Percentiles rank a stretch among this genome's conserved stretches.
Evolutionary conservation across 768 basidiomycete species (phyloP).

Genomic region (Boletales sp.): DNA sequence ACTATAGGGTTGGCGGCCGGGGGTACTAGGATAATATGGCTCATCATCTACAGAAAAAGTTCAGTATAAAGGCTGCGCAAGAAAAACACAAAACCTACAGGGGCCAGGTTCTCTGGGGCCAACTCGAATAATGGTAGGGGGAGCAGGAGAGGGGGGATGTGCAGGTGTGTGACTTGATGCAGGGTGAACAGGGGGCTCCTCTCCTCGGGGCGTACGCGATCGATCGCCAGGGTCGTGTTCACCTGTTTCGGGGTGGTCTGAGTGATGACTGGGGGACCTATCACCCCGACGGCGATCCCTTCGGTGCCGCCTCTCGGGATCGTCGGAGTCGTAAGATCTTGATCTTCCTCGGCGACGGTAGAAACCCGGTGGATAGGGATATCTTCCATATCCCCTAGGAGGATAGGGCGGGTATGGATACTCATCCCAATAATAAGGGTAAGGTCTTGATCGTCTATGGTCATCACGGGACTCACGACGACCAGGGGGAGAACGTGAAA

Average conservation of each 20-base stretch:
- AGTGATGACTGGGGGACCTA: background rate
- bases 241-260: constrained; percentile 6
- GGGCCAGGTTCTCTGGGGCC: constrained; percentile 12
- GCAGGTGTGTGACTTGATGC: background rate
- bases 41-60: constrained; percentile 14
- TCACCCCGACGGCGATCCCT: background rate
- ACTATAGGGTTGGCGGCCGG: constrained; percentile 2
- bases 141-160: constrained; percentile 18
- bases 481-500: constrained; percentile 6
- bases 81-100: constrained; percentile 13
- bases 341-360: background rate
- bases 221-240: constrained; percentile 16
- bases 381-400: constrained; percentile 12
- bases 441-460: background rate
- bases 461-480: constrained; percentile 18
- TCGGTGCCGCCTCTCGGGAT: constrained; percentile 6
- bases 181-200: background rate
- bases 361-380: constrained; percentile 5
- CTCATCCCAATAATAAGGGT: constrained; percentile 12
- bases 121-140: constrained; percentile 30
- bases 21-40: constrained; percentile 5
- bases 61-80: constrained; percentile 1
- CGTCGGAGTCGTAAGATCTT: background rate
- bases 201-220: background rate
- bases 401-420: constrained; percentile 16